A percentile compares a stretch with the other conserved stretches of the same genome.
Evolutionary conservation across 2,329 filamentous ascomycete species (phyloP).

Genomic region (Sarocladium brachiariae): DNA sequence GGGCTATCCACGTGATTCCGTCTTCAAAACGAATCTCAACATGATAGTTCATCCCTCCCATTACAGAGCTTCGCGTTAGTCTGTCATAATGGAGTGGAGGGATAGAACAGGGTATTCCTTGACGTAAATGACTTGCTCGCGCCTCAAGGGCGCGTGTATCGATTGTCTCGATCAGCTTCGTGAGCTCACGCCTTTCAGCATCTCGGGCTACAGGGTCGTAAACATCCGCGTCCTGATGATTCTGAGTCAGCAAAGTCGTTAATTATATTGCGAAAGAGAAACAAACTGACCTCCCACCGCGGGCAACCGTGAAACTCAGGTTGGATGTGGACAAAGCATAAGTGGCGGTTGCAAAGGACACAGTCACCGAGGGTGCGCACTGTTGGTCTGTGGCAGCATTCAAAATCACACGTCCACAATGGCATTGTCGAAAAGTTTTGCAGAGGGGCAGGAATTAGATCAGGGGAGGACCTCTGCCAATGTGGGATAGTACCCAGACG

Average conservation of each 20-base stretch:
- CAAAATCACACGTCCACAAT: constrained; percentile 28
- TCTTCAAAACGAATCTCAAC: constrained; percentile 35
- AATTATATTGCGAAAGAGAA: neutral
- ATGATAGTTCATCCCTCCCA: constrained; percentile 40
- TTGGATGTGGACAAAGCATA: constrained; percentile 28
- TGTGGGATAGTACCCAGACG: too few species aligned
- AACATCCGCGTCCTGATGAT: neutral
- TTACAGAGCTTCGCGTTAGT: constrained; percentile 27
- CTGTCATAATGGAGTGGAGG: constrained; percentile 29
- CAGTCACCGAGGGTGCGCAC: constrained; percentile 31
- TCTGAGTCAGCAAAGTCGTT: neutral
- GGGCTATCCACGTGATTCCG: constrained; percentile 33
- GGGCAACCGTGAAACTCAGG: constrained; percentile 27
- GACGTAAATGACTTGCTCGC: constrained; percentile 27
- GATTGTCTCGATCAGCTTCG: constrained; percentile 26
- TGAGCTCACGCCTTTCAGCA: constrained; percentile 29
- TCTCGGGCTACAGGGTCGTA: constrained; percentile 20
- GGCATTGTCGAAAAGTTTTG: too few species aligned
- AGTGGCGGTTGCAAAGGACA: constrained; percentile 30
- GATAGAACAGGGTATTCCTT: constrained; percentile 28
- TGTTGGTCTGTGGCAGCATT: constrained; percentile 23
- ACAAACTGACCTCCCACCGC: constrained; percentile 27
- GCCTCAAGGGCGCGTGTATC: constrained; percentile 28
- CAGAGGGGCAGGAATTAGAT: too few species aligned
- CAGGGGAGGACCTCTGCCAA: too few species aligned